Evolutionary conservation across 805 yeast species (phyloP).

Genomic region (Ogataea paradorogensis): DNA sequence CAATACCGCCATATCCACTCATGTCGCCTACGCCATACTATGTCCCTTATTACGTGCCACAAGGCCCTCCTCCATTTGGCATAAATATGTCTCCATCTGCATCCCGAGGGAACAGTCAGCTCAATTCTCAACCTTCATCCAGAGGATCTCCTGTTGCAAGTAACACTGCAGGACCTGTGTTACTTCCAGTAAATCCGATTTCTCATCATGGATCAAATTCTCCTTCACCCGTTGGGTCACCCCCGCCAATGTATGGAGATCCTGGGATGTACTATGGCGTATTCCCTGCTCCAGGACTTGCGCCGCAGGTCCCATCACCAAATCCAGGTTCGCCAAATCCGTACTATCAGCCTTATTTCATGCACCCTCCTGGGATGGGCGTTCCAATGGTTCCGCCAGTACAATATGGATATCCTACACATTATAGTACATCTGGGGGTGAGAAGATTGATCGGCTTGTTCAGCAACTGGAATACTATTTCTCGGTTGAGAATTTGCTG

Average conservation of each 20-base stretch:
- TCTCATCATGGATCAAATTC: constrained; percentile 4
- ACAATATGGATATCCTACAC: constrained; percentile 2
- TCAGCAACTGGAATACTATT: constrained; percentile 80
- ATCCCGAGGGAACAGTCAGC: constrained; percentile 15
- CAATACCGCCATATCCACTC: constrained; percentile 18
- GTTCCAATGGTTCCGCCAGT: constrained; percentile 9
- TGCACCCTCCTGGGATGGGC: constrained; percentile 11
- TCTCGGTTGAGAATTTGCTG: constrained; percentile 78
- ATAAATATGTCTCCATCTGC: constrained; percentile 8
- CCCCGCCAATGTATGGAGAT: constrained; percentile 17
- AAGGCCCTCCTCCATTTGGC: constrained; percentile 10
- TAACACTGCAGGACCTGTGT: constrained; percentile 1
- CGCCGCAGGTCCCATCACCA: constrained; percentile 13
- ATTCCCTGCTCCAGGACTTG: constrained; percentile 8
- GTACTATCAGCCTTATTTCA: constrained; percentile 15
- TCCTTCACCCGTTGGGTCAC: constrained; percentile 8
- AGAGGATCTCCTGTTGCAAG: constrained; percentile 17
- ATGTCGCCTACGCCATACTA: constrained; percentile 19
- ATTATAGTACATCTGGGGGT: constrained; percentile 3
- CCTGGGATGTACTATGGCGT: constrained; percentile 16
- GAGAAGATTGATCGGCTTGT: constrained; percentile 17
- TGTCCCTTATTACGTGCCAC: constrained; percentile 21
- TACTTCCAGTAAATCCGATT: not conserved
- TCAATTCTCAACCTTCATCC: constrained; percentile 16
- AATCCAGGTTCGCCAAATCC: constrained; percentile 9